Base-by-base conservation (phyloP, 2,329 filamentous ascomycete species). In the Fusarium setosum region DNA sequence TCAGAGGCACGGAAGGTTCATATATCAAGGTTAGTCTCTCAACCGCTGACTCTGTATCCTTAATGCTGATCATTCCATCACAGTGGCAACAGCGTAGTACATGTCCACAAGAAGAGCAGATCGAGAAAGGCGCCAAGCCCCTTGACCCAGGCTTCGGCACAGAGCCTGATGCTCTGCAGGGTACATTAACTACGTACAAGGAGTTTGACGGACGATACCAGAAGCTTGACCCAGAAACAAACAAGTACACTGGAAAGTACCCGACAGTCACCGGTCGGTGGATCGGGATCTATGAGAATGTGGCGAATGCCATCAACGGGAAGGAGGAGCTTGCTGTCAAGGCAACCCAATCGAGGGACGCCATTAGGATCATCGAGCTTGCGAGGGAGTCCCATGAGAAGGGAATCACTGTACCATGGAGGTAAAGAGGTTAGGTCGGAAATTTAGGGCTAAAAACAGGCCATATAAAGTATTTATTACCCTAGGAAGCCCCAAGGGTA, bases 61-160 rank as follows among this genome's bases (percentile, higher is more conserved):
- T 2, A 1, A 4, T 9, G 10, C 5, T 40, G 2, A 35, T 81
- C 83, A 5, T 76, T 84, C 38, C 65, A 47, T 18, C 18, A 10
- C 88, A 24, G 88, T 86, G 5, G 88, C 88, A 83, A 48, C 70
- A 73, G 26, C 74, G 72, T 32, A 70, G 64, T 4, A 77, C 74
- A 13, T 77, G 78, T 51, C 77, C 79, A 6, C 68, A 68, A n/a
- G 69, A 71, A 15, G 69, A 71, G 10, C 57, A 69, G 3, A 70
- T 68, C 11, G 55, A 44, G 2, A 44, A 59, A 4, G 68, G 61
- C 4, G 45, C 58, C 2, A 59, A 55, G 3, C 64, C 69, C 0
- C 42, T 62, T 1, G 68, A 71, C 9, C 24, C 61, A 17, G 49
- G 42, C 1, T 71, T 71, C 7, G 69, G 68, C 4, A 32, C 55